These are phyloP conservation scores for Scutellaria galericulata DNA, from an alignment of 257 asterid species.

Conservation along the genomic window DNA sequence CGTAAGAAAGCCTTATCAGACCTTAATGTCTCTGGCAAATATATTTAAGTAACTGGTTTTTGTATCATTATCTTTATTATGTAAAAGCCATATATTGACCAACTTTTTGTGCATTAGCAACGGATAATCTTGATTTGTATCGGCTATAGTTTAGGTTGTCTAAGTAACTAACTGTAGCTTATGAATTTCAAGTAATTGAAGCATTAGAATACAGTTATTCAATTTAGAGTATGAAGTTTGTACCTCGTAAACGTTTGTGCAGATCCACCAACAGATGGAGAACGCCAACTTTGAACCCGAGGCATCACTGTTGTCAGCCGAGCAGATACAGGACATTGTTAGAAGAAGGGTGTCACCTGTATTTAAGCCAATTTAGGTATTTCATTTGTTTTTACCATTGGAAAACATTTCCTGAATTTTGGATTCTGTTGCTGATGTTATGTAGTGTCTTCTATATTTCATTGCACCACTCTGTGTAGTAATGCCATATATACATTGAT, in stretches of 20 bases:
- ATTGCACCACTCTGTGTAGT: too few species aligned
- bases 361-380: slow-evolving; percentile 54
- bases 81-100: neutral
- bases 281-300: slow-evolving; percentile 61
- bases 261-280: slow-evolving; percentile 85
- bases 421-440: too few species aligned
- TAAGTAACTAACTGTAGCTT: slow-evolving; percentile 4
- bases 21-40: neutral
- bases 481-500: too few species aligned
- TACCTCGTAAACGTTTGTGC: slow-evolving; percentile 27
- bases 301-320: slow-evolving; percentile 67
- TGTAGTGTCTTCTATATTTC: too few species aligned
- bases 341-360: slow-evolving; percentile 67
- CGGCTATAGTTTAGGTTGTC: slow-evolving; percentile 4
- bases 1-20: neutral
- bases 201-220: neutral
- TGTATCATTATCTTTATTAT: slow-evolving; percentile 2
- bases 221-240: slow-evolving; percentile 1
- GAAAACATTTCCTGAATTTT: too few species aligned
- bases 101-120: neutral
- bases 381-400: too few species aligned
- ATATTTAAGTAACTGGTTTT: slow-evolving; percentile 1
- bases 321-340: slow-evolving; percentile 71
- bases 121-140: too few species aligned
- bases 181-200: neutral